Base-by-base conservation (phyloP, 2,329 filamentous ascomycete species). In the Parasarocladium wereldwijsianum region DNA sequence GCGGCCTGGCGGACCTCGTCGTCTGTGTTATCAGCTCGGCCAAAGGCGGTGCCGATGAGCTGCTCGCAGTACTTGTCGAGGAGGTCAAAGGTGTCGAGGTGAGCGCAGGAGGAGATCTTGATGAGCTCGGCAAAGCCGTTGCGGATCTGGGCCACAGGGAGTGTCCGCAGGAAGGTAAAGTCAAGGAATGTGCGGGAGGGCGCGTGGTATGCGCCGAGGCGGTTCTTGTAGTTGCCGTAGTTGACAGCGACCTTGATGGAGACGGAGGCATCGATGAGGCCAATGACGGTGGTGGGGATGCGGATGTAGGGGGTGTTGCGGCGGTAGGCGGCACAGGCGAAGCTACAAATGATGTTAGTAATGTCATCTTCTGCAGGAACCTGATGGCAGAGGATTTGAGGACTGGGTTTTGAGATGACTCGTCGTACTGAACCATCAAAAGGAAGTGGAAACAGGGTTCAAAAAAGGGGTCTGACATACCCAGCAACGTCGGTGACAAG, bases 161-260 rank as follows among this genome's bases (percentile, higher is more conserved):
- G 57, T 1, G 71, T 77, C 26, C 70, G 68, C n/a, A 81, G 57
- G 52, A 82, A 82, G 11, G 62, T 67, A 47, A 81, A 82, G 49
- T 82, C 76, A 26, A 82, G 64, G 57, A 82, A 80, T 1, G 76
- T 82, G 45, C 77, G 71, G 27, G 70, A 62, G 0, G 77, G 76
- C 0, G 76, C 76, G 43, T 82, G 76, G 46, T 82, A 82, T 4
- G 76, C 76, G 17, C 76, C 76, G 0, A 82, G 64, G 9, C 75
- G 63, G 54, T 82, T 82, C 62, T 82, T 82, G 60, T 80, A 78
- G 48, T 74, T 70, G 46, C 73, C 75, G 43, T 81, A 80, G 57
- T 82, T 82, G 43, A 82, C 76, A 9, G 73, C 77, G n/a, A 82
- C 76, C 47, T 82, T 81, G 59, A 82, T 82, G 20, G 70, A 77